phyloP scores from a whole-genome alignment of 1,284 basidiomycete genomes.

The Cutaneotrichosporon curvatum region DNA sequence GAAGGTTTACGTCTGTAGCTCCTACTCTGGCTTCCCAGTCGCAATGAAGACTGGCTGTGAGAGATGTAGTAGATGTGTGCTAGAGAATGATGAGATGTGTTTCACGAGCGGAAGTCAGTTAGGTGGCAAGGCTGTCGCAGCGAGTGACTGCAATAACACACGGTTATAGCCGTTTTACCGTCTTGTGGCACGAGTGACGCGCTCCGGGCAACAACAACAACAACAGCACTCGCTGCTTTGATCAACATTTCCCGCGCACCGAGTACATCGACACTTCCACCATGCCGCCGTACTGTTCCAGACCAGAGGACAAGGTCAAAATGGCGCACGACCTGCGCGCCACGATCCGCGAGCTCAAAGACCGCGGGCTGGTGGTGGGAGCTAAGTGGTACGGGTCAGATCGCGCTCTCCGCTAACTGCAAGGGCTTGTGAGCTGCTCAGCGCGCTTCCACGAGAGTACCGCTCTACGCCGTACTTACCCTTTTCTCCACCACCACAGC shows the following conservation, averaged over 20 bases:
- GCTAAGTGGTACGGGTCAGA: constrained; percentile 42
- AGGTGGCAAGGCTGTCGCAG: no score
- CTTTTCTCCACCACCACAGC: constrained; percentile 37
- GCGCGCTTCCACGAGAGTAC: constrained; percentile 34
- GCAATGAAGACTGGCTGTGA: not conserved
- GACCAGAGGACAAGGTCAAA: constrained; percentile 16
- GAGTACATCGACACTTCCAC: not conserved
- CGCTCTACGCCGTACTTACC: constrained; percentile 35
- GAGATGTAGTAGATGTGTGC: not conserved
- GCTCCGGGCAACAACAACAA: constrained; percentile 6
- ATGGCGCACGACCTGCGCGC: constrained; percentile 41
- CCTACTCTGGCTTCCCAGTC: no score
- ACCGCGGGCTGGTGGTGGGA: constrained; percentile 42
- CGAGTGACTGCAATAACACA: no score
- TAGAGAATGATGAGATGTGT: no score
- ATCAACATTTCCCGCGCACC: not conserved
- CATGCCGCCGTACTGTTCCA: not conserved
- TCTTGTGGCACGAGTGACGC: no score
- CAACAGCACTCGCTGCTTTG: not conserved
- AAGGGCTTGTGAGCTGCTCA: constrained; percentile 45
- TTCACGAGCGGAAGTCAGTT: no score
- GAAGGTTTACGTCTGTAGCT: constrained; percentile 9
- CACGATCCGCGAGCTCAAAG: constrained; percentile 39
- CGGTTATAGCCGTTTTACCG: no score
- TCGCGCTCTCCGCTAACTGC: not conserved